phyloP scores from a whole-genome alignment of 2,329 filamentous ascomycete genomes.

The Passalora sequoiae region DNA sequence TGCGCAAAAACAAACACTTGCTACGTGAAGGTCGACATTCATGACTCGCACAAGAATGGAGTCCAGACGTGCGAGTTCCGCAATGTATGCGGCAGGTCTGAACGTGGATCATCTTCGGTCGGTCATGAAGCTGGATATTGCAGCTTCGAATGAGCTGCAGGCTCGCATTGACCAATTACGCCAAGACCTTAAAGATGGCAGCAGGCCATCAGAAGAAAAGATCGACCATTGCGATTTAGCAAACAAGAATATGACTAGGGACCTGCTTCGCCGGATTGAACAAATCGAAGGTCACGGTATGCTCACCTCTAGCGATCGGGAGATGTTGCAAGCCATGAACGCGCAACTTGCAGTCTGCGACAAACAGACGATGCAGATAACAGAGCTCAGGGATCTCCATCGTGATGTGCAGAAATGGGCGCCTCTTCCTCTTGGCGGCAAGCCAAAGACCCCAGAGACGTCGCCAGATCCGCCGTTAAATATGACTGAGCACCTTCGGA shows the following conservation, averaged over 20 bases:
- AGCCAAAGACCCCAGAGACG: constrained; percentile 8
- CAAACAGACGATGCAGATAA: constrained; percentile 19
- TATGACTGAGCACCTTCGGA: constrained; percentile 5
- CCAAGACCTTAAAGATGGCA: constrained; percentile 14
- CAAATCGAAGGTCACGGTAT: constrained; percentile 18
- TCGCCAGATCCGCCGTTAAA: constrained; percentile 4
- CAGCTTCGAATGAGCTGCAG: constrained; percentile 20
- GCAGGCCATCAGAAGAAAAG: constrained; percentile 10
- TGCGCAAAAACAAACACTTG: background rate
- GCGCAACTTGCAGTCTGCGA: constrained; percentile 23
- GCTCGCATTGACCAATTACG: constrained; percentile 21
- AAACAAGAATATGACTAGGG: constrained; percentile 23
- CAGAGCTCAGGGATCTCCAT: constrained; percentile 22
- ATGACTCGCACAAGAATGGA: constrained; percentile 7
- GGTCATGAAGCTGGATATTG: constrained; percentile 20
- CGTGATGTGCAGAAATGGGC: constrained; percentile 10
- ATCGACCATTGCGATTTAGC: constrained; percentile 17
- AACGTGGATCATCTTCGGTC: constrained; percentile 18
- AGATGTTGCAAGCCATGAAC: constrained; percentile 24
- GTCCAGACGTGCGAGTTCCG: constrained; percentile 4
- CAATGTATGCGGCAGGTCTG: constrained; percentile 13
- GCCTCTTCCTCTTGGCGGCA: constrained; percentile 14
- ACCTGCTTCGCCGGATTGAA: constrained; percentile 23
- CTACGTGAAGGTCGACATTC: background rate
- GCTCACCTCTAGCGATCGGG: constrained; percentile 20